Evolutionary conservation across 345 rosid species (phyloP).

Genomic region (Combretum micranthum): DNA sequence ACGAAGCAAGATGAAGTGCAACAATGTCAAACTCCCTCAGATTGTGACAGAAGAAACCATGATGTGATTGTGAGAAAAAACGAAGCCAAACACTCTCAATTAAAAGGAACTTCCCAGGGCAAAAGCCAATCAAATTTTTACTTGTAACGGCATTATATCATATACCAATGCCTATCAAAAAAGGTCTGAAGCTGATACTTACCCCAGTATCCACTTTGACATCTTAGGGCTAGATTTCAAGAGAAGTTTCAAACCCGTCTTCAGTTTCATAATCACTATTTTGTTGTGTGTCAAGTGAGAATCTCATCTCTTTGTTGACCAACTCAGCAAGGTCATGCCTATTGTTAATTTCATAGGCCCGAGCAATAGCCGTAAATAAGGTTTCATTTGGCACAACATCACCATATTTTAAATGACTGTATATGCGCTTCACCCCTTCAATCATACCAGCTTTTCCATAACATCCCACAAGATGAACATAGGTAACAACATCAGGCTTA

Average conservation of each 20-base stretch:
- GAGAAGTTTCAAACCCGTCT: constrained; percentile 6
- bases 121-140: neutral
- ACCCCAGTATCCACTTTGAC: constrained; percentile 35
- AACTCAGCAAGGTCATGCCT: constrained; percentile 61
- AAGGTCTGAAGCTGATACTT: constrained; percentile 18
- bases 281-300: constrained; percentile 28
- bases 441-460: constrained; percentile 84
- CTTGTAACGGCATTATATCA: neutral
- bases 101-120: neutral
- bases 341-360: constrained; percentile 51
- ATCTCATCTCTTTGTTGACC: constrained; percentile 58
- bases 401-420: constrained; percentile 46
- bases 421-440: constrained; percentile 74
- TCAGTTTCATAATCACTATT: constrained; percentile 16
- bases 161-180: too few relatives aligned
- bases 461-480: constrained; percentile 49
- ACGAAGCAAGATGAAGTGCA: constrained; percentile 1
- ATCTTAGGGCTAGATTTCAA: too few relatives aligned
- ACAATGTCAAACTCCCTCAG: neutral
- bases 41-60: neutral
- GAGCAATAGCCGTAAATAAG: constrained; percentile 53
- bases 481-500: constrained; percentile 69
- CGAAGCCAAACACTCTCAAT: too few relatives aligned
- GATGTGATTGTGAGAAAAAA: neutral
- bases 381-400: constrained; percentile 48